phyloP scores from a whole-genome alignment of 2,329 filamentous ascomycete species.

The Penicillium crustosum region DNA sequence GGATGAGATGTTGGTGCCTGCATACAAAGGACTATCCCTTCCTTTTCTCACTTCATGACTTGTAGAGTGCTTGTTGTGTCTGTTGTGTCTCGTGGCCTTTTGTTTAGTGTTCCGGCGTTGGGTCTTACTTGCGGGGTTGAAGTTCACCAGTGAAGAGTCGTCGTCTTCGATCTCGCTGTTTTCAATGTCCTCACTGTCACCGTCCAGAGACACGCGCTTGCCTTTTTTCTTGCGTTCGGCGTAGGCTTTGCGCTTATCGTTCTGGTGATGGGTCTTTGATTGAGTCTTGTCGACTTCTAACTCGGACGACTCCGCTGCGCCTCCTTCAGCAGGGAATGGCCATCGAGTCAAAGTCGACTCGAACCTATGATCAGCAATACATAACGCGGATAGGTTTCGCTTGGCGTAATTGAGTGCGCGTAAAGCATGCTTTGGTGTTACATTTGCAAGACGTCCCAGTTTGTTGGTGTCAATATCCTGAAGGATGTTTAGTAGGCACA shows the following conservation, averaged over 20 bases:
- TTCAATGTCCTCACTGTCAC: too few species aligned
- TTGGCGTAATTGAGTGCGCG: rapidly evolving
- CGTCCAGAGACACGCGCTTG: not conserved
- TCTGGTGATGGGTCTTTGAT: not conserved
- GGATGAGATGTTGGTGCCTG: not conserved
- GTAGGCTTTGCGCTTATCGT: not conserved
- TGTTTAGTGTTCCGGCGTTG: not conserved
- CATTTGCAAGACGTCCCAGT: not conserved
- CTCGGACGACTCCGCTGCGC: not conserved
- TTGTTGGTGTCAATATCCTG: not conserved
- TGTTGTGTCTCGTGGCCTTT: not conserved
- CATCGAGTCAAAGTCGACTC: too few species aligned
- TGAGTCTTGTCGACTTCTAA: not conserved
- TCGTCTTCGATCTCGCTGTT: not conserved
- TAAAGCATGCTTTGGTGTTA: rapidly evolving
- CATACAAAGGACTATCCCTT: not conserved
- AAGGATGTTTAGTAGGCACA: not conserved
- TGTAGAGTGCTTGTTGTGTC: not conserved
- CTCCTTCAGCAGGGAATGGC: not conserved
- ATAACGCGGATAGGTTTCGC: not conserved
- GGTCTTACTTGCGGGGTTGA: not conserved
- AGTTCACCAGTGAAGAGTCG: too few species aligned
- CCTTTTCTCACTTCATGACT: too few species aligned
- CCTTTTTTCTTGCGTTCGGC: not conserved
- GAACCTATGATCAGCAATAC: not conserved